Evolutionary conservation across 1,284 basidiomycete genomes (phyloP).

Genomic region (Boletus smithii): DNA sequence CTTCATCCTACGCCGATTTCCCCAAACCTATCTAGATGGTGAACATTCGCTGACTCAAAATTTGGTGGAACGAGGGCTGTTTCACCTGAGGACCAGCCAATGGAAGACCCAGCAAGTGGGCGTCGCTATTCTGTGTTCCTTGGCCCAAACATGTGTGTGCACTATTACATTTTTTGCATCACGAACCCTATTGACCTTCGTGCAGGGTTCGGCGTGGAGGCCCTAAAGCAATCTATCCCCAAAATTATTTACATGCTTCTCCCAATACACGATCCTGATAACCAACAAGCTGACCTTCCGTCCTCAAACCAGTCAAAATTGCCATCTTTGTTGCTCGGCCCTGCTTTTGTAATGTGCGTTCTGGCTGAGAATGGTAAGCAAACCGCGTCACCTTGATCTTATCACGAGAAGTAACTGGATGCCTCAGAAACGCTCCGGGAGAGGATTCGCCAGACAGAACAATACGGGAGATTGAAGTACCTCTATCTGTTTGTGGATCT

Average conservation of each 20-base stretch:
- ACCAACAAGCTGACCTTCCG: no score
- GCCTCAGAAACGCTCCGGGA: slow-evolving; percentile 10
- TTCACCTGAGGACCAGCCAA: slow-evolving; percentile 3
- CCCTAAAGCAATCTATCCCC: slow-evolving; percentile 4
- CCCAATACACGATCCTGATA: slow-evolving; percentile 4
- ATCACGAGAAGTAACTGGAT: not conserved
- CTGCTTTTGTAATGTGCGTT: slow-evolving; percentile 13
- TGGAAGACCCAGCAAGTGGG: slow-evolving; percentile 13
- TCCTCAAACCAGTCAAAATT: slow-evolving; percentile 1
- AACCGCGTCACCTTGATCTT: no score
- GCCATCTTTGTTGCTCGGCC: slow-evolving; percentile 10
- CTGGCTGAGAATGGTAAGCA: slow-evolving; percentile 6
- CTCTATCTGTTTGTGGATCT: slow-evolving; percentile 15
- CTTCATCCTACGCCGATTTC: not conserved
- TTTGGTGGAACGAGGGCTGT: slow-evolving; percentile 13
- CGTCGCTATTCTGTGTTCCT: slow-evolving; percentile 10
- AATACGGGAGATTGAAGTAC: slow-evolving; percentile 10
- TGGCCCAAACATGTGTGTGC: slow-evolving; percentile 16
- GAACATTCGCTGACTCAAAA: slow-evolving; percentile 9
- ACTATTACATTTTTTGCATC: not conserved
- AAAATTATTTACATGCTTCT: slow-evolving; percentile 12
- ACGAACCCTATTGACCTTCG: not conserved
- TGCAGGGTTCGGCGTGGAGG: slow-evolving; percentile 13
- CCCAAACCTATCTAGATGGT: slow-evolving; percentile 4
- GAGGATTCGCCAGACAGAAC: slow-evolving; percentile 3